phyloP scores from a whole-genome alignment of 176 grass and related monocot species.

The Raddia distichophylla region DNA sequence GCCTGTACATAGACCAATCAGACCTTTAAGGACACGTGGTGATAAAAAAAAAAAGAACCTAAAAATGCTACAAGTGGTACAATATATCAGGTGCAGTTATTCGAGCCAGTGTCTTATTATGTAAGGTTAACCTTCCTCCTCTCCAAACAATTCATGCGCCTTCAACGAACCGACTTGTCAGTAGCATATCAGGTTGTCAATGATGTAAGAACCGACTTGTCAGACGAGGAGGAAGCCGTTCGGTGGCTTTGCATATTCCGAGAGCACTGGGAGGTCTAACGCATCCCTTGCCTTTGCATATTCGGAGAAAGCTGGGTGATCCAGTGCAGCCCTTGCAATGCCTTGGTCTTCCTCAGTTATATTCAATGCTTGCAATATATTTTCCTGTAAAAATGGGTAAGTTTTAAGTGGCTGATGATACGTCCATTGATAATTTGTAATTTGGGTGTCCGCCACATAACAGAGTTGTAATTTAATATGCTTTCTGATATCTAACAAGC shows the following conservation, averaged over 20 bases:
- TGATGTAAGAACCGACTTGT: not conserved
- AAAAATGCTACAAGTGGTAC: not conserved
- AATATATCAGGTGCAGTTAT: not conserved
- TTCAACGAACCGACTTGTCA: not conserved
- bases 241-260: constrained; percentile 27
- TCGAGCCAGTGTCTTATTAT: not conserved
- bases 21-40: not conserved
- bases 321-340: constrained; percentile 45
- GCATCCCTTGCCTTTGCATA: constrained; percentile 31
- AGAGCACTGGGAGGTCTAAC: constrained; percentile 36
- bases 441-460: not conserved
- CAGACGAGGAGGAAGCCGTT: constrained; percentile 28
- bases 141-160: not conserved
- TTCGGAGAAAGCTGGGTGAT: constrained; percentile 46
- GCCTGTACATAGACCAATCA: not conserved
- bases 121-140: not conserved
- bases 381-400: constrained; percentile 49
- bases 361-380: constrained; percentile 54
- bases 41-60: not conserved
- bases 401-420: constrained; percentile 23
- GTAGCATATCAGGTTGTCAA: not conserved
- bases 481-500: not conserved
- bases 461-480: constrained; percentile 4
- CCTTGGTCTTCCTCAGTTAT: constrained; percentile 64
- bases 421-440: constrained; percentile 16